Base-by-base conservation (phyloP, 2,329 filamentous ascomycete species). In the Colletotrichum viniferum region DNA sequence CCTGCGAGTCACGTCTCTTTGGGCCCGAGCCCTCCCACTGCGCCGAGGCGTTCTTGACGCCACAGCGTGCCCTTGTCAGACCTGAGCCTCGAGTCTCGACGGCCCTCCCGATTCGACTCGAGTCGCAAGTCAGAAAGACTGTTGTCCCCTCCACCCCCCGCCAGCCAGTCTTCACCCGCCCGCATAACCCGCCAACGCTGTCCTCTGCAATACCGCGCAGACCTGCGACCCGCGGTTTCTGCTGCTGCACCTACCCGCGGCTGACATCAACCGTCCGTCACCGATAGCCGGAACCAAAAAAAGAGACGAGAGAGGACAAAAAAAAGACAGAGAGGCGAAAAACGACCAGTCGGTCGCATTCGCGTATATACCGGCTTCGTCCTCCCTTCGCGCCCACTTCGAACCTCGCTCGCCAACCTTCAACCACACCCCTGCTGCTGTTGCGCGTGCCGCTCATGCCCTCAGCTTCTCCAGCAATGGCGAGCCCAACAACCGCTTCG, bases 401-500 rank as follows among this genome's bases (percentile, higher is more conserved):
- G 43, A 58, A 43, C 13, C 34, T 73, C 69, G 63, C 63, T 60
- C 32, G 43, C 16, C 56, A 67, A 58, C 36, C 28, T 43, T 68
- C 58, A 43, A 43, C 34, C 43, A 24, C 43, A 52, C 43, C 34
- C 66, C 34, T 63, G 61, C 61, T 34, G 61, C 61, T 21, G 28
- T 43, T 34, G 61, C 55, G 30, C 30, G 18, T 26, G n/a, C 55
- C 72, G 68, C 72, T 72, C 58, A 73, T 75, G 69, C 73, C 73
- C 63, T 75, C 73, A 66, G 69, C 73, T 34, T 75, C 73, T 48
- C 56, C 43, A 63, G 71, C 72, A 48, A 77, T 77, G 74, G 73
- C 72, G 32, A 77, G 74, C 62, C 71, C 74, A 68, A 73, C 63
- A 67, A 77, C 64, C 60, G 61, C 70, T 65, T 88, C 88, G 70